Evolutionary conservation across 2,329 filamentous ascomycete genomes (phyloP).

Genomic region (Monilinia aucupariae): DNA sequence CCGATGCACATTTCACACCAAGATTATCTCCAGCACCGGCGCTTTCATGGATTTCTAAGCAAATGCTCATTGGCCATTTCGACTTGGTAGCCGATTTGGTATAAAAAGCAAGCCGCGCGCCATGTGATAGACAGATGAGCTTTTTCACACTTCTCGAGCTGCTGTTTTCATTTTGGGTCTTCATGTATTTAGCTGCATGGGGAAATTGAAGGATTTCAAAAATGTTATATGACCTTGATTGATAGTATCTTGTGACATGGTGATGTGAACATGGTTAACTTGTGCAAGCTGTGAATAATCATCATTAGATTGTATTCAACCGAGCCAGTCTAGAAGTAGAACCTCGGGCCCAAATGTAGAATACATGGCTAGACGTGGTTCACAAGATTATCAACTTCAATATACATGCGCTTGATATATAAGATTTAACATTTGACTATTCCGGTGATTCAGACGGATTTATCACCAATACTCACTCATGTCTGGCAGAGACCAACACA

Average conservation of each 20-base stretch:
- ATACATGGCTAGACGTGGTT: too few species aligned
- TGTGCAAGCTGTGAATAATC: not conserved
- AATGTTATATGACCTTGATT: slow-evolving; percentile 11
- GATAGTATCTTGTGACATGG: not conserved
- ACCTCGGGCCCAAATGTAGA: not conserved
- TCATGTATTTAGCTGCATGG: slow-evolving; percentile 34
- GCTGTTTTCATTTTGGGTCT: slow-evolving; percentile 25
- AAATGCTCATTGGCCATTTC: slow-evolving; percentile 23
- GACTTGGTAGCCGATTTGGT: slow-evolving; percentile 24
- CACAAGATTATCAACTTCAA: not conserved
- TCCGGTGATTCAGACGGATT: too few species aligned
- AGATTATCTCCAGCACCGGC: slow-evolving; percentile 26
- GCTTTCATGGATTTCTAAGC: slow-evolving; percentile 31
- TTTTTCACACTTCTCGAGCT: slow-evolving; percentile 26
- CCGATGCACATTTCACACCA: slow-evolving; percentile 25
- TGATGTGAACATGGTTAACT: not conserved
- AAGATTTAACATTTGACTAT: not conserved
- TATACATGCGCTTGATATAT: not conserved
- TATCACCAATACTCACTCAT: too few species aligned
- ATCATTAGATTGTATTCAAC: not conserved
- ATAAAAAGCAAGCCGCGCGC: slow-evolving; percentile 30
- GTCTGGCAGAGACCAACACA: too few species aligned
- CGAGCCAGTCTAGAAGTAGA: not conserved
- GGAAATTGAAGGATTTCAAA: slow-evolving; percentile 29
- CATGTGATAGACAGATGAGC: slow-evolving; percentile 26